These are phyloP conservation scores for Ophiostoma sp. DNA, from an alignment of 2,329 filamentous ascomycete species.

Conservation along the genomic window DNA sequence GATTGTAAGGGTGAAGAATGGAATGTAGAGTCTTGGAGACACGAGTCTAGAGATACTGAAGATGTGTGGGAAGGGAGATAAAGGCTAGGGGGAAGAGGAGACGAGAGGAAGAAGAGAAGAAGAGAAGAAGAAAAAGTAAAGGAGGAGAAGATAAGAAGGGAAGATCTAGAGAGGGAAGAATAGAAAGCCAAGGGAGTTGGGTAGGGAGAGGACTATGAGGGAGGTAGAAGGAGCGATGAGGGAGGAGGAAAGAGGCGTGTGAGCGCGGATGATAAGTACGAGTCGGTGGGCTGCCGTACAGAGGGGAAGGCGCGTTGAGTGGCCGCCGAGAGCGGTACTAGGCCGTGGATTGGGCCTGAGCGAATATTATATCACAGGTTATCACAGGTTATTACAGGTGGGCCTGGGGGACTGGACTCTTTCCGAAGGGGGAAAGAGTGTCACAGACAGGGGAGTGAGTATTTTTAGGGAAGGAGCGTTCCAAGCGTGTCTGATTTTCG, in stretches of 20 bases:
- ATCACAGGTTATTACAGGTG: constrained; percentile 3
- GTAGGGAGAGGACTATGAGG: neutral
- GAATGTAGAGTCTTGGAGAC: constrained; percentile 1
- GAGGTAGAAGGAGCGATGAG: constrained; percentile 7
- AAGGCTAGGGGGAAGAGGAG: neutral
- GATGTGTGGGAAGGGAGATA: constrained; percentile 1
- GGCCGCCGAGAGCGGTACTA: constrained; percentile 15
- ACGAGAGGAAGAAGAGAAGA: neutral
- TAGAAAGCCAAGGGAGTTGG: neutral
- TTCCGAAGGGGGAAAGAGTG: constrained; percentile 4
- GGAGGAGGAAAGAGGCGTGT: constrained; percentile 4
- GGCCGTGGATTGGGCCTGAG: constrained; percentile 17
- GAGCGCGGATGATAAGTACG: neutral
- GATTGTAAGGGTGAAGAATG: constrained; percentile 12
- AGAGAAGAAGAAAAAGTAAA: neutral
- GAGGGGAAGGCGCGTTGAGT: constrained; percentile 10
- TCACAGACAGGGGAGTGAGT: neutral
- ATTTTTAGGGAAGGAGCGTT: constrained; percentile 4
- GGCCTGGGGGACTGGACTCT: neutral
- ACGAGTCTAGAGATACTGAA: neutral
- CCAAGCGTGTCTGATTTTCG: neutral
- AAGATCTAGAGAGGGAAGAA: constrained; percentile 14
- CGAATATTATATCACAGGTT: neutral
- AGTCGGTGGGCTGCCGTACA: neutral
- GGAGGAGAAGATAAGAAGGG: constrained; percentile 1